Percentiles rank a stretch among this genome's conserved stretches.
These are phyloP conservation scores for Fusarium cicatricum DNA, from an alignment of 2,329 filamentous ascomycete species.

Conservation along the genomic window DNA sequence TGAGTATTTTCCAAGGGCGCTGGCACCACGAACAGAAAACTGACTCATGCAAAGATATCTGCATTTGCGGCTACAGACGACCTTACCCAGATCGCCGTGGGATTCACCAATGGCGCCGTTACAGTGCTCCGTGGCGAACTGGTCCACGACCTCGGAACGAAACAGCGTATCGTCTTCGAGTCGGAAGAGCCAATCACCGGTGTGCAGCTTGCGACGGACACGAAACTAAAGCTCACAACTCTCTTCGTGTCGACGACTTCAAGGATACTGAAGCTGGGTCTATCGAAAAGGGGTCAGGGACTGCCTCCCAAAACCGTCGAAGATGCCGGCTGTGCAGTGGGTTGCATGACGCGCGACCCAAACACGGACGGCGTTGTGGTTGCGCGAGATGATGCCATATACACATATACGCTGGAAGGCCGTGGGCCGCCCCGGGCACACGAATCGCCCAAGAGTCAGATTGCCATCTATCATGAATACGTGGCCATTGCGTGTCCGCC, in stretches of 20 bases:
- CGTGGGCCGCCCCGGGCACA: slow-evolving; percentile 89
- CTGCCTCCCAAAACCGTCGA: slow-evolving; percentile 89
- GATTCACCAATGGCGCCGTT: slow-evolving; percentile 94
- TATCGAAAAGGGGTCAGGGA: slow-evolving; percentile 88
- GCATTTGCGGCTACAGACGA: slow-evolving; percentile 89
- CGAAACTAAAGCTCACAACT: slow-evolving; percentile 66
- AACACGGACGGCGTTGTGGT: slow-evolving; percentile 86
- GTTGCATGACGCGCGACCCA: slow-evolving; percentile 90
- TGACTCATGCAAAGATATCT: slow-evolving; percentile 67
- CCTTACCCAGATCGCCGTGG: slow-evolving; percentile 90
- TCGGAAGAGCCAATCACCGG: slow-evolving; percentile 96
- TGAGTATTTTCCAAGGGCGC: slow-evolving; percentile 48
- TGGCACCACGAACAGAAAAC: background rate
- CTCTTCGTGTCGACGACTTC: slow-evolving; percentile 93
- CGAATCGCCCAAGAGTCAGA: slow-evolving; percentile 86
- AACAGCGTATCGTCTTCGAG: slow-evolving; percentile 94
- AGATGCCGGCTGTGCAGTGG: slow-evolving; percentile 88
- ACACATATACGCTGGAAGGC: slow-evolving; percentile 87
- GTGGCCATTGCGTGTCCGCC: slow-evolving; percentile 86
- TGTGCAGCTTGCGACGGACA: slow-evolving; percentile 74
- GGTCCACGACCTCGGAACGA: slow-evolving; percentile 92
- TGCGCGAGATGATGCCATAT: slow-evolving; percentile 94
- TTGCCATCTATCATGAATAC: slow-evolving; percentile 84
- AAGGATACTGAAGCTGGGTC: slow-evolving; percentile 84
- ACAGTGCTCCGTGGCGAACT: slow-evolving; percentile 93